Evolutionary conservation across 140 eudicot species (phyloP), one percentile per base, ranked within the genome.

Genomic region (Anethum foeniculum): DNA sequence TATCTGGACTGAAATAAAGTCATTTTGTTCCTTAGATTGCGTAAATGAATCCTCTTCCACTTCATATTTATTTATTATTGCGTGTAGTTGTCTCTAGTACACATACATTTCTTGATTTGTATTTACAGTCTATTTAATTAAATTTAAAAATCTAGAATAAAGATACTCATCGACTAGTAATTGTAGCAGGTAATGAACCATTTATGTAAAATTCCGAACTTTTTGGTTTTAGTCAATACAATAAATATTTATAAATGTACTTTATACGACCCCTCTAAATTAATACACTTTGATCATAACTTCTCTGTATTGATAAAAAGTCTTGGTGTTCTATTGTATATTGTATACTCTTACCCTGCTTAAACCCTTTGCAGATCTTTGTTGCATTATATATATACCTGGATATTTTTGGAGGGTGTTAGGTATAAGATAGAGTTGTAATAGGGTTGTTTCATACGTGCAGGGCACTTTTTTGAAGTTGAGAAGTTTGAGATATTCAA

Each of bases 171-270:
- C 13, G 68, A 8, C 1, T 62, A 62, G 69, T 62, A 62, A 62
- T 62, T 62, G 69, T 69, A 69, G 75, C 30, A 69, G 75, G 75
- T 69, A 69, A 69, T 69, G 75, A 34, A 69, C n/a, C n/a, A 69
- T 62, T 62, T 62, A 25, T 25, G 69, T 62, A 10, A 62, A 62
- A 25, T 62, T 62, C 75, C 75, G 75, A 2, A 34, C 44, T 32
- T 30, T 34, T 69, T 69, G n/a, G 46, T 69, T 69, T 18, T 23
- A 15, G 75, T 69, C 75, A 69, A 69, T 32, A 10, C 75, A 32
- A 15, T 68, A 3, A 5, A 68, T 8, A 30, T 68, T 3, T 3
- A 14, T 68, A 30, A 11, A 68, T 30, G 6, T 32, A 28, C 41
- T 10, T n/a, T n/a, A n/a, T n/a, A n/a, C n/a, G n/a, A n/a, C n/a